Base-by-base conservation (phyloP, 768 basidiomycete genomes). In the Pleurotus pulmonarius region DNA sequence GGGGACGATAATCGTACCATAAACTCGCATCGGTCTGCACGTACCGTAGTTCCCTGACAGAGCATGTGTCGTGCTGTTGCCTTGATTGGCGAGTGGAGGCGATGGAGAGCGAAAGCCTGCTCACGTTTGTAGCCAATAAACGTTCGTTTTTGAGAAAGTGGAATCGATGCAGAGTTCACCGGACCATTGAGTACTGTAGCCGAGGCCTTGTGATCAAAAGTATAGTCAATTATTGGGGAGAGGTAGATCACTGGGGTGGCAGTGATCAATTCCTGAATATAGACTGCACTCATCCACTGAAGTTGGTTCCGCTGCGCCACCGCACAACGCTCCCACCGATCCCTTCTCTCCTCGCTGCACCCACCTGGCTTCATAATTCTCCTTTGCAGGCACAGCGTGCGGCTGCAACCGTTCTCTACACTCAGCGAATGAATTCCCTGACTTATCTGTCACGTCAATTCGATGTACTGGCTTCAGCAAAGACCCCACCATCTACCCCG, bases 401-500 rank as follows among this genome's bases (percentile, higher is more conserved):
- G 24, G 45, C 46, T 49, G 56, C 56, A 24, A 39, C 41, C 18
- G 26, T 22, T 55, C 26, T 13, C 20, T 43, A 43, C 43, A 26
- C 56, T 44, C 41, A 49, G 56, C 45, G 43, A 46, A 93, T 93
- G 91, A 92, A 93, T 75, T 88, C 88, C 63, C 83, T 93, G 65
- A 78, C 81, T 15, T 86, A 89, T 72, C 78, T 93, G 59, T 89
- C 91, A 62, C 86, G 87, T 67, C 87, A 90, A 69, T 85, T 91
- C 77, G 89, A 93, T 74, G 84, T 82, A 59, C 73, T 90, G 62
- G 85, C 86, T 57, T 73, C 84, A 6, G 69, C 85, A 48, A 78
- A 77, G 63, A 76, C 84, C 43, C 82, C 83, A 24, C 81, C 86
- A 13, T 78, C 83, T 39, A 82, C 85, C 1, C 81, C 84, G 43